Percentiles rank a stretch among this genome's conserved stretches.
These are phyloP conservation scores for Arxiozyma heterogenica DNA, from an alignment of 1,139 yeast species.

Conservation along the genomic window DNA sequence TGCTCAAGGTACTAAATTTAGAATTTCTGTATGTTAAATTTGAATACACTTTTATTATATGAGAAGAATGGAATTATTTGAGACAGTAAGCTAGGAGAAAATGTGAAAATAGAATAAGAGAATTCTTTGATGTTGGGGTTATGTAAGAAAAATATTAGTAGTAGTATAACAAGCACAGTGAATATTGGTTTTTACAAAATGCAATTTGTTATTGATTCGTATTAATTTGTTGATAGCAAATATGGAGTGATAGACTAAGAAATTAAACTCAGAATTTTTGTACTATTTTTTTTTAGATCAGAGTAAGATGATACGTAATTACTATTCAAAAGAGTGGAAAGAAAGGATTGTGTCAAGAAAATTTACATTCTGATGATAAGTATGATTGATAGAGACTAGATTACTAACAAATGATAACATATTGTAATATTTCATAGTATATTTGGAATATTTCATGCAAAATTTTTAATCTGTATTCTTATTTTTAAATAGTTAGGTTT, in stretches of 20 bases:
- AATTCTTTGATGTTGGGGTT: too few species aligned
- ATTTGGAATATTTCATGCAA: not conserved
- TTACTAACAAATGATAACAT: constrained; percentile 1
- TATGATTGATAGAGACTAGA: not conserved
- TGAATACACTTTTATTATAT: too few species aligned
- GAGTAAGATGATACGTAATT: too few species aligned
- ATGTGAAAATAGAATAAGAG: not conserved
- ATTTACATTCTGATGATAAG: not conserved
- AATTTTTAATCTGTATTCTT: not conserved
- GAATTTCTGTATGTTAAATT: constrained; percentile 82
- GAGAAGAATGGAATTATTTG: not conserved
- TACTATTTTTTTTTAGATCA: too few species aligned
- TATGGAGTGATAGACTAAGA: not conserved
- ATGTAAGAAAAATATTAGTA: too few species aligned
- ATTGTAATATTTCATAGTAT: not conserved
- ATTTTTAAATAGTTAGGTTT: constrained; percentile 68
- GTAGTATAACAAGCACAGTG: too few species aligned
- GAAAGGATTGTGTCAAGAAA: not conserved
- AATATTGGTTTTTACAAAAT: too few species aligned
- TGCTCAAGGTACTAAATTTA: constrained; percentile 99
- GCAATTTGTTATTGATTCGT: not conserved
- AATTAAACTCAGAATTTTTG: not conserved
- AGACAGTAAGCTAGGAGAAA: not conserved
- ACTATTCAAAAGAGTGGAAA: not conserved
- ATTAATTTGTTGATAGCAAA: too few species aligned